Base-by-base conservation (phyloP, 768 basidiomycete genomes). In the Naganishia onofrii region DNA sequence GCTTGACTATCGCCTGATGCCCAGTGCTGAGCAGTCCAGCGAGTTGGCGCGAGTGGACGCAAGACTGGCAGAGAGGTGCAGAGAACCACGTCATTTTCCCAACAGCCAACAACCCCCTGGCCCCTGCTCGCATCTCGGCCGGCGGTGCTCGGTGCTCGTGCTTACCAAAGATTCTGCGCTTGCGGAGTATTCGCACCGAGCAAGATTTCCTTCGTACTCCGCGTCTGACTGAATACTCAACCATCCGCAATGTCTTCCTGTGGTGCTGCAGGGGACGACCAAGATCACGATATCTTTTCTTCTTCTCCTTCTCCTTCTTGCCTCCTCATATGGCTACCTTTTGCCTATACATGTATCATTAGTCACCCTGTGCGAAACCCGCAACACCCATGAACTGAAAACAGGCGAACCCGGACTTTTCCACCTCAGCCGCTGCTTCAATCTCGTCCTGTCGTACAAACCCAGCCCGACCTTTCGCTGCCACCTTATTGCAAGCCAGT, bases 361-460 rank as follows among this genome's bases (percentile, higher is more conserved):
- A 63, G 60, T 28, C 60, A n/a, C 7, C n/a, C 23, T 10, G 26
- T 44, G 60, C 31, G 36, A 63, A 63, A 63, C n/a, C 23, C 60
- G 60, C 60, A 63, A 23, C 38, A 26, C 60, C 60, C 60, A 63
- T 63, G 60, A 42, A 63, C n/a, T 63, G 48, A 63, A 34, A 28
- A 46, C n/a, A 12, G 36, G 21, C 60, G 60, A 63, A 55, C 2
- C 36, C 60, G 36, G 60, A 29, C 23, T 36, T 36, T 26, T 44
- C 42, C 60, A 63, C 38, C 38, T 44, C 34, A 34, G 21, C n/a
- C 42, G 60, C 9, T 63, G 9, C 38, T 46, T 46, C 60, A 36
- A 63, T 26, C 21, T 46, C 26, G 23, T 63, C 60, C 29, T 42
- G 36, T 44, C n/a, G 29, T 36, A 28, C 9, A n/a, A n/a, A 12